phyloP scores from a whole-genome alignment of 345 rosid species.

The Mallotus nudiflorus region DNA sequence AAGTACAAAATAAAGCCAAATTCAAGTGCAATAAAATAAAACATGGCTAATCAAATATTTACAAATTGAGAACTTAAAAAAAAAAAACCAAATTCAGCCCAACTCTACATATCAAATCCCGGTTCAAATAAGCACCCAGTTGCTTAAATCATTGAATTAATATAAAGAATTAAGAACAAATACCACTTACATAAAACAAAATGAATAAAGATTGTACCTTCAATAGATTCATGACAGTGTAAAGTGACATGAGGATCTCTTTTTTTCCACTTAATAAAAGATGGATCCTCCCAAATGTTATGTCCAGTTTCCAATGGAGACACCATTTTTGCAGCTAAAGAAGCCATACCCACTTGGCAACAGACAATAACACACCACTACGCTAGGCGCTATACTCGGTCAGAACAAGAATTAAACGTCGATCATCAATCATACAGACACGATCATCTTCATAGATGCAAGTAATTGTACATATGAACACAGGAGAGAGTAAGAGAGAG shows the following conservation, averaged over 20 bases:
- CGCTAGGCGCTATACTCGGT: not conserved
- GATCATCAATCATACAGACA: not conserved
- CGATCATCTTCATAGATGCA: not conserved
- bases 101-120: not conserved
- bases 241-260: conserved; percentile 86
- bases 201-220: conserved; percentile 40
- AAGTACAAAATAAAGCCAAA: too few species aligned
- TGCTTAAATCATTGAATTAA: not conserved
- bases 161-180: not conserved
- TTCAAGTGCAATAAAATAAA: too few species aligned
- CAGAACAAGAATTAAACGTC: not conserved
- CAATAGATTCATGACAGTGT: conserved; percentile 84
- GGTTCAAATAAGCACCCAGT: not conserved
- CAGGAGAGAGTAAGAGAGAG: not conserved
- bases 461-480: not conserved
- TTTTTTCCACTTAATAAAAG: conserved; percentile 82
- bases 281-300: conserved; percentile 77
- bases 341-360: conserved; percentile 10
- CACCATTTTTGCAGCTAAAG: conserved; percentile 18
- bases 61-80: not conserved
- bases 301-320: conserved; percentile 60
- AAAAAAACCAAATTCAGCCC: not conserved
- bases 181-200: not conserved
- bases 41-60: not conserved
- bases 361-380: not conserved